Evolutionary conservation across 306 rosid species (phyloP), one percentile per base, ranked within the genome.

Genomic region (Cajanus cajan): DNA sequence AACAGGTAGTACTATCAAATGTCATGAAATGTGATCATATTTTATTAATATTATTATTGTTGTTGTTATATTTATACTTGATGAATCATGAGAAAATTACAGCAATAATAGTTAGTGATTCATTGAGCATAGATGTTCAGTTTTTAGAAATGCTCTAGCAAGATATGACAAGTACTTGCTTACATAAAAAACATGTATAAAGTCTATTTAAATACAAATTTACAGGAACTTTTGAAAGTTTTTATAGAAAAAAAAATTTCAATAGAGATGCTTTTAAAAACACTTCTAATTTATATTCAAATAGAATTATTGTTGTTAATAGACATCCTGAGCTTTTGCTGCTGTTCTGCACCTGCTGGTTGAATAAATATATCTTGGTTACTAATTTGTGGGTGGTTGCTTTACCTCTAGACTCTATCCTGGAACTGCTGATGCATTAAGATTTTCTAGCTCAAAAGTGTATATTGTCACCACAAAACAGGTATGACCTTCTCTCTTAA

Each of bases 381-480:
- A 18, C 57, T 75, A 62, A 77, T 54, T 59, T 14, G 59, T 58
- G 67, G 39, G 63, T 83, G 34, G 31, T 28, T 1, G 1, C 10
- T 45, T 81, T 40, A 15, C 54, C 40, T 39, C 72, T 87, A 90
- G 98, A 80, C 80, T 94, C 12, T 91, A 94, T 86, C 98, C 98
- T 41, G 92, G 96, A 57, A 90, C 78, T 76, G 18, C 92, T 43
- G 97, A 94, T 82, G 98, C 97, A 18, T 63, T 94, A 33, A 89
- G 82, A 78, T 91, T 91, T 80, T 83, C 97, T 57, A 91, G 91
- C 90, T 94, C 97, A 76, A 91, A 80, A 24, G 79, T 94, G 55
- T 91, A 86, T 79, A 84, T 91, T 70, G 98, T 90, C 73, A 94
- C 96, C 82, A 91, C 96, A 45, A 94, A 94, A 84, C 97, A 89